Base-by-base conservation (phyloP, 2,329 filamentous ascomycete genomes). In the Trichoderma endophyticum region DNA sequence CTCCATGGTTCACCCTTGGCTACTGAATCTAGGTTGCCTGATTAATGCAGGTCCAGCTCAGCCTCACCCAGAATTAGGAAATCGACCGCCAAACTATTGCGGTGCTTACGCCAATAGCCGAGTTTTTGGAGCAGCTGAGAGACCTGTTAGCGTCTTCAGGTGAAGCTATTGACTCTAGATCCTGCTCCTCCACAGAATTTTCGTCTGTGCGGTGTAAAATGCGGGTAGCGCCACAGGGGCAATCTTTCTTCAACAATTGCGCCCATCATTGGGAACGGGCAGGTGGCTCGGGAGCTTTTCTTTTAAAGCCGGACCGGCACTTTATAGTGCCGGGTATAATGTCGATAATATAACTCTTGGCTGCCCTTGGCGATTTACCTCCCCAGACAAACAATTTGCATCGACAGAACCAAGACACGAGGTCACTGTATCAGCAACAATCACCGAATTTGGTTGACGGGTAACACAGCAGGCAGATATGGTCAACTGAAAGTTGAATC, bases 31-130 rank as follows among this genome's bases (percentile, higher is more conserved):
- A 51, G 21, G 34, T 69, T 60, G 36, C 11, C 39, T 26, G 36
- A 51, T 32, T 28, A 34, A 48, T 32, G 57, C 66, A 61, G 39
- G 32, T 62, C 39, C 36, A 61, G n/a, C 26, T 28, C 57, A 57
- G 24, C 51, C 21, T 67, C 63, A 66, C 12, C 3, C 48, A 30
- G 18, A 67, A 59, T 59, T 28, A 18, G 64, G 51, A 39, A 57
- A 68, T 6, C 15, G 18, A 60, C 26, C 36, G 65, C 56, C 14
- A 61, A 36, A 70, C 66, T 70, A 70, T 70, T 70, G 57, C 66
- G 36, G 39, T 70, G 30, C 57, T 70, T 62, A 21, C 48, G 57
- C 30, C 66, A 70, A 70, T 70, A 70, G 66, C 57, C 36, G 21
- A 36, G 21, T 34, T 21, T n/a, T 21, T 54, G 43, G 43, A 6